Conservation (phyloP, 1,284 basidiomycete species). For the Fomitopsis pinicola region DNA sequence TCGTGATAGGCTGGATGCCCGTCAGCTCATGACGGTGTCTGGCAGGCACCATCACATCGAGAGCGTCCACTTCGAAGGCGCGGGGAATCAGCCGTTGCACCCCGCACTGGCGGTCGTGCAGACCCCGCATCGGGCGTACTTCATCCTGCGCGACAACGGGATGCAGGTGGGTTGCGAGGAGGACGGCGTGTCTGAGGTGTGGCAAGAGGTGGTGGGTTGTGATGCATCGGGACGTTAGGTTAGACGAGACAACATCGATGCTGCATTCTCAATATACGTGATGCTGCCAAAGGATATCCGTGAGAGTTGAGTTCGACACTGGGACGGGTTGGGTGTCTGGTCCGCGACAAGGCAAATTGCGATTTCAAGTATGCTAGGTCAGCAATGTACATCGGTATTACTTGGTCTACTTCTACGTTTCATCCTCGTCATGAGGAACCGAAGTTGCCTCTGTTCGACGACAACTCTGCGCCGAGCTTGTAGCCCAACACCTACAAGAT, state of each 20-base stretch:
- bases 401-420: background rate
- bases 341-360: too few relatives aligned
- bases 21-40: too few relatives aligned
- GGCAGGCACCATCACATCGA: conserved; percentile 71
- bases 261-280: background rate
- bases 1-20: too few relatives aligned
- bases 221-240: conserved; percentile 12
- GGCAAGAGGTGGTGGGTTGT: conserved; percentile 59
- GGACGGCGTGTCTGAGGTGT: conserved; percentile 56
- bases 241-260: background rate
- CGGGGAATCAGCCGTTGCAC: conserved; percentile 43
- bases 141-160: conserved; percentile 64
- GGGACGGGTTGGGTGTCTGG: too few relatives aligned
- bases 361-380: background rate
- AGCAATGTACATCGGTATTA: background rate
- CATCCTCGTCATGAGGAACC: conserved; percentile 26
- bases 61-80: conserved; percentile 57
- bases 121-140: conserved; percentile 62
- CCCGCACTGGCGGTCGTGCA: conserved; percentile 60
- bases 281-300: background rate
- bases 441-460: conserved; percentile 65
- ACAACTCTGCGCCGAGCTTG: conserved; percentile 80
- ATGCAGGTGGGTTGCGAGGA: conserved; percentile 75
- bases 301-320: background rate
- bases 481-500: conserved; percentile 68